phyloP scores from a whole-genome alignment of 2,329 filamentous ascomycete species.

The Beauveria sp. region DNA sequence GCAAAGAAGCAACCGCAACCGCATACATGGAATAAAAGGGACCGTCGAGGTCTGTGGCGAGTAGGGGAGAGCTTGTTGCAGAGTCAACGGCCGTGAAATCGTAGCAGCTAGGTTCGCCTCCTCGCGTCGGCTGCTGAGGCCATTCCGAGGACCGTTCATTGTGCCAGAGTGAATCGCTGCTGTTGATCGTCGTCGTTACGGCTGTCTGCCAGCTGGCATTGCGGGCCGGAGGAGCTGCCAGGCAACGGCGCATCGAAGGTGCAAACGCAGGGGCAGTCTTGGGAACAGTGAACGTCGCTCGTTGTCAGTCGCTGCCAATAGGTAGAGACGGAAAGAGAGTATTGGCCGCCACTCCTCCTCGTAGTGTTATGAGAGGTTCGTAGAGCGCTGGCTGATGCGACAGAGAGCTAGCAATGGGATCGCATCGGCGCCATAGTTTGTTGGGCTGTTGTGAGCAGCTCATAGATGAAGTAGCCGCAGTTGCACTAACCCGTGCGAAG shows the following conservation, averaged over 20 bases:
- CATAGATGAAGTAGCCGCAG: background rate
- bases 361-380: background rate
- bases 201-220: constrained; percentile 24
- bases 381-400: background rate
- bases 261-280: constrained; percentile 10
- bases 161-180: constrained; percentile 24
- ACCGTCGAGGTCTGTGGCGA: constrained; percentile 75
- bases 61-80: constrained; percentile 73
- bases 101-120: constrained; percentile 18
- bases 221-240: constrained; percentile 20
- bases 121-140: constrained; percentile 20
- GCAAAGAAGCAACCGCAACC: constrained; percentile 16
- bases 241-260: constrained; percentile 9
- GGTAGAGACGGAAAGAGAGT: background rate
- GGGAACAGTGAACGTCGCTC: background rate
- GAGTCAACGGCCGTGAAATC: constrained; percentile 44
- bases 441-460: background rate
- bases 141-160: constrained; percentile 27
- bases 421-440: background rate
- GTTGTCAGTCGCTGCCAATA: background rate
- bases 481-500: constrained; percentile 4
- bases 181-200: constrained; percentile 22
- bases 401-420: background rate
- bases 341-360: background rate
- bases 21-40: constrained; percentile 65